Evolutionary conservation across 1,139 yeast species (phyloP).

Genomic region (Tardiomyces depauwii): DNA sequence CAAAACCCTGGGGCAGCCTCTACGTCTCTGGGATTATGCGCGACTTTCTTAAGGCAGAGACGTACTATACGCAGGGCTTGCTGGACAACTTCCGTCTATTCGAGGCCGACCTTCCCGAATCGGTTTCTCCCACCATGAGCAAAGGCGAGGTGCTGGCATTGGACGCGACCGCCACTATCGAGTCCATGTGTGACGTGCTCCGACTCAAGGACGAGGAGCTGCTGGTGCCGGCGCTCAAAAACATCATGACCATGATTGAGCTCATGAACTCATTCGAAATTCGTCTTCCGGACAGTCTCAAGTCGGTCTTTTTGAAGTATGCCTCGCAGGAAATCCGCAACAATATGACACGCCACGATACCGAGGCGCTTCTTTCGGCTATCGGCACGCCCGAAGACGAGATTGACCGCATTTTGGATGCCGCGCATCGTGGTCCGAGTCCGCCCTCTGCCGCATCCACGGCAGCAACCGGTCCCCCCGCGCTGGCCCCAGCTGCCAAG

Average conservation of each 20-base stretch:
- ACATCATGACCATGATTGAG: slow-evolving; percentile 37
- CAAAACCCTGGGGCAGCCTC: slow-evolving; percentile 59
- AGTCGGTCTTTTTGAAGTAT: slow-evolving; percentile 13
- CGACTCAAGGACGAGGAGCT: slow-evolving; percentile 70
- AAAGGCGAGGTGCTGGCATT: slow-evolving; percentile 16
- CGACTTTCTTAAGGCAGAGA: slow-evolving; percentile 77
- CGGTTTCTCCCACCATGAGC: slow-evolving; percentile 14
- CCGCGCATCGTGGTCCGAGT: slow-evolving; percentile 7
- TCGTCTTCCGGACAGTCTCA: slow-evolving; percentile 15
- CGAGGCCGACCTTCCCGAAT: slow-evolving; percentile 30
- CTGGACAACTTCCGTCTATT: slow-evolving; percentile 54
- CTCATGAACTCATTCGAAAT: slow-evolving; percentile 21
- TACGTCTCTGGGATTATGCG: slow-evolving; percentile 49
- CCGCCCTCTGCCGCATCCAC: too few species aligned
- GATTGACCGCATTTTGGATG: slow-evolving; percentile 9
- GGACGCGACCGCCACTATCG: slow-evolving; percentile 19
- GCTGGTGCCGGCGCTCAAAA: slow-evolving; percentile 59
- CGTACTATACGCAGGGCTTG: slow-evolving; percentile 64
- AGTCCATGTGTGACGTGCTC: slow-evolving; percentile 60
- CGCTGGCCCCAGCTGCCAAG: slow-evolving; percentile 1
- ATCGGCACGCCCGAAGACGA: slow-evolving; percentile 14
- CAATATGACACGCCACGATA: slow-evolving; percentile 15
- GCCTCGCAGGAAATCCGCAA: slow-evolving; percentile 15
- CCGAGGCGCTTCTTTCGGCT: slow-evolving; percentile 14
- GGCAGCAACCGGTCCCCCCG: too few species aligned